Percentiles rank a stretch among this genome's conserved stretches.
Conservation (phyloP, 2,329 filamentous ascomycete genomes). For the Tothia fuscella region DNA sequence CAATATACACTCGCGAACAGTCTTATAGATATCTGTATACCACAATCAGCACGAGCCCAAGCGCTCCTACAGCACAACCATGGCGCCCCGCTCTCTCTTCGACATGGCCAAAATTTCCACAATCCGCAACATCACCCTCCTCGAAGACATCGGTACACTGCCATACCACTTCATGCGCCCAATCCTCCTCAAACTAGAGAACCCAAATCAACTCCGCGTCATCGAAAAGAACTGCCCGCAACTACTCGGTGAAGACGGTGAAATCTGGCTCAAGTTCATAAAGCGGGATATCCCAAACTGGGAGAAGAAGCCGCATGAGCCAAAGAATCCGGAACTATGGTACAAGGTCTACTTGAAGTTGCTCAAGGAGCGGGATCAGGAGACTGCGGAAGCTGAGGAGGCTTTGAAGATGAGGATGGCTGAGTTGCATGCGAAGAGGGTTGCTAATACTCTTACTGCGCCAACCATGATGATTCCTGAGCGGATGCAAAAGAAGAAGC, state of each 20-base stretch:
- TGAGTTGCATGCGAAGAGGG: constrained; percentile 1
- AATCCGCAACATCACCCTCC: constrained; percentile 6
- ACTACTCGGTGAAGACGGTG: constrained; percentile 2
- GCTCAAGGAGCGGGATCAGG: constrained; percentile 4
- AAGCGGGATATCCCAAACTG: constrained; percentile 10
- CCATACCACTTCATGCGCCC: constrained; percentile 4
- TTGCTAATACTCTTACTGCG: constrained; percentile 1
- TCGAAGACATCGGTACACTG: constrained; percentile 1
- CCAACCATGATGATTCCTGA: constrained; percentile 3
- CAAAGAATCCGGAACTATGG: constrained; percentile 5
- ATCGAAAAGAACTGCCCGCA: constrained; percentile 5
- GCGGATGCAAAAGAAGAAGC: background rate
- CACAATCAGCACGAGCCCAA: background rate
- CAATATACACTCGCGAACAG: background rate
- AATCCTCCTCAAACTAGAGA: constrained; percentile 5
- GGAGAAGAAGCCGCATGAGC: constrained; percentile 4
- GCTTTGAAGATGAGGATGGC: constrained; percentile 2
- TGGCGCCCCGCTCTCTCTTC: background rate
- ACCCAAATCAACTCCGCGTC: constrained; percentile 5
- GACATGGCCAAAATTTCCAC: constrained; percentile 2
- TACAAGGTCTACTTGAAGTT: constrained; percentile 6
- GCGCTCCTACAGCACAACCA: background rate
- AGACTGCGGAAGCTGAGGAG: constrained; percentile 5
- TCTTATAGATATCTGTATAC: background rate
- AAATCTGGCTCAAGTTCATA: constrained; percentile 9